Evolutionary conservation across 2,329 filamentous ascomycete species (phyloP).

Genomic region (Pyricularia sp.): DNA sequence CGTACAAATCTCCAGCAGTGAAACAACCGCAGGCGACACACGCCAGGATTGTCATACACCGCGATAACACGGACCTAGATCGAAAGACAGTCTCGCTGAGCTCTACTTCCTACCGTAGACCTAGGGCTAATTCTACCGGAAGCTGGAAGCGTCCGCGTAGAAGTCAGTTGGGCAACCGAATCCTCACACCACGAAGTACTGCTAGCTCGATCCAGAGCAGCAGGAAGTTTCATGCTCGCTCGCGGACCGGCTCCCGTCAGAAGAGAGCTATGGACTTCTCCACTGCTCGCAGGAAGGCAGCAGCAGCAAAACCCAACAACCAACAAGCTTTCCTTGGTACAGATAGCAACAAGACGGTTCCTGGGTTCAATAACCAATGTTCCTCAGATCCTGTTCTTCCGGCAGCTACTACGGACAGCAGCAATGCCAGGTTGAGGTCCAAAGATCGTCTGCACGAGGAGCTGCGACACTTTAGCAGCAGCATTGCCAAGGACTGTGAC

Average conservation of each 20-base stretch:
- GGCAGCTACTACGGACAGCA: background rate
- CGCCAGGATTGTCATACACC: constrained; percentile 61
- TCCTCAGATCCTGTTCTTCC: constrained; percentile 10
- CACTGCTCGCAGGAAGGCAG: constrained; percentile 11
- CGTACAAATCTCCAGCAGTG: constrained; percentile 61
- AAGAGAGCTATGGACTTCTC: constrained; percentile 48
- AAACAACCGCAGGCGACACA: constrained; percentile 43
- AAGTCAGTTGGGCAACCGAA: constrained; percentile 19
- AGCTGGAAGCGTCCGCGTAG: constrained; percentile 15
- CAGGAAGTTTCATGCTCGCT: constrained; percentile 28
- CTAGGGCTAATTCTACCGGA: constrained; percentile 1
- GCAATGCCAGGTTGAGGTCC: background rate
- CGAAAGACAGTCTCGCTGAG: background rate
- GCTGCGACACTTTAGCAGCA: constrained; percentile 71
- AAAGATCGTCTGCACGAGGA: constrained; percentile 55
- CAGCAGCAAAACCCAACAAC: constrained; percentile 7
- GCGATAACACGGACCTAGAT: constrained; percentile 24
- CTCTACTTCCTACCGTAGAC: background rate
- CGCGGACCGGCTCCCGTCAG: constrained; percentile 33
- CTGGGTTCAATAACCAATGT: constrained; percentile 13
- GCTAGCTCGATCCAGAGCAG: constrained; percentile 41
- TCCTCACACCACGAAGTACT: constrained; percentile 28
- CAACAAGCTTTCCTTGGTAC: background rate
- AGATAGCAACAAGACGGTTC: background rate
- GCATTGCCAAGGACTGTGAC: constrained; percentile 83